phyloP scores from a whole-genome alignment of 1,284 basidiomycete species.

The Cutaneotrichosporon sp. region DNA sequence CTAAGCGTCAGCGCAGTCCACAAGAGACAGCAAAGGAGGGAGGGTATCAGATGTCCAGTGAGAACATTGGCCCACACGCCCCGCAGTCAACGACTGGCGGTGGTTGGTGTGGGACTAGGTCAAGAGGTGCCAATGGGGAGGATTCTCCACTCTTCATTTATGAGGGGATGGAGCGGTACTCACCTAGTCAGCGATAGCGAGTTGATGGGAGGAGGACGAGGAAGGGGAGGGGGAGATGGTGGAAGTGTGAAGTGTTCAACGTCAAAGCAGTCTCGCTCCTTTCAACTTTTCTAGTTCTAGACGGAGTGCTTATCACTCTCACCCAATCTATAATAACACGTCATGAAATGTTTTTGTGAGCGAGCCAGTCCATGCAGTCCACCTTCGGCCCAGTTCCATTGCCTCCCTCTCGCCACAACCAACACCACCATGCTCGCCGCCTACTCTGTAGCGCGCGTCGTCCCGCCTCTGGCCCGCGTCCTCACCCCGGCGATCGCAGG shows the following conservation, averaged over 20 bases:
- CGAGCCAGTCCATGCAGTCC: background rate
- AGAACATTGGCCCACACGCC: constrained; percentile 21
- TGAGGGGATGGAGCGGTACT: constrained; percentile 11
- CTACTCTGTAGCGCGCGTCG: constrained; percentile 24
- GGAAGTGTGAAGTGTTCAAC: too few relatives aligned
- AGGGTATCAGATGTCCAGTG: constrained; percentile 29
- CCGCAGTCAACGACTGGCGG: constrained; percentile 16
- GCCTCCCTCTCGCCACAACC: too few relatives aligned
- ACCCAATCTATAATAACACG: background rate
- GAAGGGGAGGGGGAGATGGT: background rate
- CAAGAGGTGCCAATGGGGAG: constrained; percentile 54
- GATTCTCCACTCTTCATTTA: constrained; percentile 50
- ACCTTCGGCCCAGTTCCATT: background rate
- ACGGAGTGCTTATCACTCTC: background rate
- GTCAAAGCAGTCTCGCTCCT: background rate
- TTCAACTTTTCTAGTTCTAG: background rate
- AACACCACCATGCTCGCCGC: constrained; percentile 12
- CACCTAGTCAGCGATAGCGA: background rate
- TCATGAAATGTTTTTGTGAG: background rate
- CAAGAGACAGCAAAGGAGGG: background rate
- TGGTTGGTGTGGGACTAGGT: constrained; percentile 34
- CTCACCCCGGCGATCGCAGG: constrained; percentile 25
- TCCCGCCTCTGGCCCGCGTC: constrained; percentile 29
- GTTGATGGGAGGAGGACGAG: too few relatives aligned
- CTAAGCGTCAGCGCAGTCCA: constrained; percentile 1